Evolutionary conservation across 2,329 filamentous ascomycete genomes (phyloP), one percentile per base, ranked within the genome.

Genomic region (Tetracladium maxilliforme): DNA sequence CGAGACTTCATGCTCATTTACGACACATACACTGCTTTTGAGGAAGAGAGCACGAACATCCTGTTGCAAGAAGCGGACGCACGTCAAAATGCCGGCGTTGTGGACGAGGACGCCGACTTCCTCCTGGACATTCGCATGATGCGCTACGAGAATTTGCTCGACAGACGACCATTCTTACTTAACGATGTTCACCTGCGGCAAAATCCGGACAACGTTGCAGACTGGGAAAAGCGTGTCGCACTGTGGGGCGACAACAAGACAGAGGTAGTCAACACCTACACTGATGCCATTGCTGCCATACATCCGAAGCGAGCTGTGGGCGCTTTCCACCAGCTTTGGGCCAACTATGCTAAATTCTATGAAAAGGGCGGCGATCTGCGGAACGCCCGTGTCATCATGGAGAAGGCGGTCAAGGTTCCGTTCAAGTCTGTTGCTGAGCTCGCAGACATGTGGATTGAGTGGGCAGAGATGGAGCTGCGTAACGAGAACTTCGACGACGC

Each of bases 391-490:
- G 65, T 92, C 32, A 95, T 98, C 42, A 80, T 95, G 69, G 87
- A 95, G 48, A 98, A 95, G 53, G 87, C 87, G 10, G 81, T 93
- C 44, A 95, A 94, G 45, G 90, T 98, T 2, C 86, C 87, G 0
- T 98, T 92, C 62, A 95, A 93, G 45, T 92, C 86, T 1, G 87
- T 98, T n/a, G 74, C 80, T 16, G 90, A 98, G 51, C 64, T 98
- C 30, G 90, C 90, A 12, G 90, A 98, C 43, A 92, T 90, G 67
- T 98, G 90, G 90, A 92, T 92, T 35, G 84, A 93, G 52, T 98
- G 90, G 87, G 87, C 92, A 2, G 87, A 98, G 51, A 83, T 98
- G 79, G 90, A 98, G 49, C 63, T 98, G 24, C 78, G 90, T 24
- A 84, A 84, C 42, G 86, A 95, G 42, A 92, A 95, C 44, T 94